Evolutionary conservation across 139 green algal species (phyloP), one percentile per base, ranked within the genome.

Genomic region (Chlamydomonas incerta): DNA sequence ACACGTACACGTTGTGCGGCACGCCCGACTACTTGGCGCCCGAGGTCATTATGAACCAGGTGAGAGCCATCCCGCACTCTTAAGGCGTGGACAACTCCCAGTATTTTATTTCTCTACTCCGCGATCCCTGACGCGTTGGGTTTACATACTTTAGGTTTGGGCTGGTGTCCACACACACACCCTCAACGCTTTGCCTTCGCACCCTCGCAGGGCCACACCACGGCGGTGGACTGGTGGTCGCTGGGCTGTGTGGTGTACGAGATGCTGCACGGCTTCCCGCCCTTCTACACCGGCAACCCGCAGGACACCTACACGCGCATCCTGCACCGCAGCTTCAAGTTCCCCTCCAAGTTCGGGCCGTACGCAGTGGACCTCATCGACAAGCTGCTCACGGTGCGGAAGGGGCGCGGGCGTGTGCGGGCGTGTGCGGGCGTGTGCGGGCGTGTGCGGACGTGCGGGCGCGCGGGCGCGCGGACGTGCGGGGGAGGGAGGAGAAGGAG

Each of bases 221-320:
- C 86, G 62, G 79, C 86, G 20, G 94, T 97, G n/a, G 95, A 98
- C 91, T 98, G 94, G 93, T 98, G 95, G 95, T 90, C 92, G 0
- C 90, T 97, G 68, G 95, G 95, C n/a, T 92, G 95, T 47, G 74
- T 98, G 15, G 35, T 97, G 9, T 97, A 95, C 67, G 95, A 97
- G 87, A 93, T 97, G 88, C 74, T 98, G 41, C 79, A 90, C n/a
- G 95, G 94, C 41, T 94, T 91, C 73, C 91, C 94, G 28, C 94
- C 94, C 52, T 96, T 96, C 81, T 94, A 91, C 86, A 90, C 94
- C 34, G 89, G 94, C 26, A 29, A 35, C 0, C 63, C n/a, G 65
- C 66, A 77, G n/a, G 73, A 75, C 3, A 80, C 77, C n/a, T 88
- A 82, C 74, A 34, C 28, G 31, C 69, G 89, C 35, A 92, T 94